Conservation (phyloP, 306 rosid species). For the Inga laurina region DNA sequence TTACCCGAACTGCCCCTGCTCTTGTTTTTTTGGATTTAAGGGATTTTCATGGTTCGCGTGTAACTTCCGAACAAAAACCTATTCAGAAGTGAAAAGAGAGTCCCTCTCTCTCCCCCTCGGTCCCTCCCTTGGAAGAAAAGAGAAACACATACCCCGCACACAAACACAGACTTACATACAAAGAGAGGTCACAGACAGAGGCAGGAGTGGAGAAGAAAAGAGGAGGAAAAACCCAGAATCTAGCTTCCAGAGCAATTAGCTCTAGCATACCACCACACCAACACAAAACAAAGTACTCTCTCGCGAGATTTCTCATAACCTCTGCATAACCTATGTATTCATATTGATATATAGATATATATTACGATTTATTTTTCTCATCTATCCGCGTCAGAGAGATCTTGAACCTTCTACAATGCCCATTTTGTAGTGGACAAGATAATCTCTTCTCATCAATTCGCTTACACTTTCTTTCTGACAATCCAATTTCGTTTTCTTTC, state of each 20-base stretch:
- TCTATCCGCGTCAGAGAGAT: constrained; percentile 34
- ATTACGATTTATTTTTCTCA: background rate
- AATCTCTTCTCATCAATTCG: constrained; percentile 28
- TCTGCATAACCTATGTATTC: background rate
- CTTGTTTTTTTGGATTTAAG: background rate
- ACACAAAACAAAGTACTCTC: constrained; percentile 32
- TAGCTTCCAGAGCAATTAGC: constrained; percentile 18
- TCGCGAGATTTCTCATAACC: background rate
- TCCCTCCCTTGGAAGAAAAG: background rate
- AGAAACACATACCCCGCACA: constrained; percentile 22
- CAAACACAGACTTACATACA: constrained; percentile 5
- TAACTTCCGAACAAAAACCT: constrained; percentile 33
- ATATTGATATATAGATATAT: background rate
- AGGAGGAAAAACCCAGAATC: constrained; percentile 45
- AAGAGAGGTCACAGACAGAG: constrained; percentile 8
- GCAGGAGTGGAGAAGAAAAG: constrained; percentile 20
- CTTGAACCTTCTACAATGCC: constrained; percentile 45
- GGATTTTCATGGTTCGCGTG: constrained; percentile 28
- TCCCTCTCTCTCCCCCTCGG: background rate
- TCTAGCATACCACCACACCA: constrained; percentile 25
- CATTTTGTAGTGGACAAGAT: constrained; percentile 40
- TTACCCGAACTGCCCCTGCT: background rate
- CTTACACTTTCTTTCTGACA: constrained; percentile 31
- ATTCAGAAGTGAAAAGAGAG: constrained; percentile 13
- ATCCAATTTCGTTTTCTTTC: constrained; percentile 26